Base-by-base conservation (phyloP, 306 rosid genomes). In the Acacia melanoxylon region DNA sequence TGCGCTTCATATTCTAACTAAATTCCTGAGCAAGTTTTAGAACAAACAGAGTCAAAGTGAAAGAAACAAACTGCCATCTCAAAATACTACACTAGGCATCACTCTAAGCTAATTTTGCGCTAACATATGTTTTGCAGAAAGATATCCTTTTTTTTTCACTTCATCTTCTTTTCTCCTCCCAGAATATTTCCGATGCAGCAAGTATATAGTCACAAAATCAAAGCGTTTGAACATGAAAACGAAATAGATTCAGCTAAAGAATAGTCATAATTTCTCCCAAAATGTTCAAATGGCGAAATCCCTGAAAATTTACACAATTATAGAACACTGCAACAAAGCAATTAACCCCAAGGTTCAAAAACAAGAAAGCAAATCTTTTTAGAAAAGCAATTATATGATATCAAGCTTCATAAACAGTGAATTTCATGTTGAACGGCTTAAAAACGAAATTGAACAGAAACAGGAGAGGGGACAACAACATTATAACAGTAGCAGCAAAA, bases 1-100 rank as follows among this genome's bases (percentile, higher is more conserved):
- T 95, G 35, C 98, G 95, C 86, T 95, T 95, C 99, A 93, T 95
- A 71, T 87, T 84, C 79, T 54, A 74, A 56, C 75, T 49, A 49
- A 49, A 81, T 6, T 40, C 46, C 59, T 66, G 24, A 62, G 42
- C 48, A 52, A n/a, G 13, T 25, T 67, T 82, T 15, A 68, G 71
- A 80, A 52, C 81, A 81, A 81, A 83, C 61, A 54, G 74, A 83
- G 45, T 8, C 77, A 24, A 78, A 35, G 25, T 56, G 17, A 70
- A 81, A 73, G 72, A 11, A 83, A 51, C 81, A 72, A 29, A 85
- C 8, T 37, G 27, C 35, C 63, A 71, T 40, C 56, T 46, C 44
- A 16, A 10, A 72, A 65, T 31, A 37, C 69, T 61, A 35, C 8
- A 29, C 70, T 48, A 41, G 51, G 63, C 35, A 49, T 27, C 14